Conservation (phyloP, 2,329 filamentous ascomycete species). For the Metarhizium rileyi region DNA sequence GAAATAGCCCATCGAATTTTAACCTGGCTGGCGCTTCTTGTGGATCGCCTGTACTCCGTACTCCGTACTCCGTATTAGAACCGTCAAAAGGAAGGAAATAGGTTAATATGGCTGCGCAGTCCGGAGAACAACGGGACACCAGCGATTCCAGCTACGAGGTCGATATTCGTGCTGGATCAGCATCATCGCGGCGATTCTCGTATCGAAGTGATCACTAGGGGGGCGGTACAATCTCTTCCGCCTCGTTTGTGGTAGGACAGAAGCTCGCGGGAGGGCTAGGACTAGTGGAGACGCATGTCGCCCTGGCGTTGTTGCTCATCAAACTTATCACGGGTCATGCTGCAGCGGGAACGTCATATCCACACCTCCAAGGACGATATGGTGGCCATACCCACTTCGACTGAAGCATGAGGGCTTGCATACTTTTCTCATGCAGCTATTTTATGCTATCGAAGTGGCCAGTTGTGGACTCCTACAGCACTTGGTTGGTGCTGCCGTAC, state of each 20-base stretch:
- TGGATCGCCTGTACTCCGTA: conserved; percentile 6
- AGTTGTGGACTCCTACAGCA: background rate
- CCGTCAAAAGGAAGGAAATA: background rate
- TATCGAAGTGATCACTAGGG: background rate
- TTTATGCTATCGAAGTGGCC: background rate
- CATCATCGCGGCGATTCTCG: background rate
- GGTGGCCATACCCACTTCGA: conserved; percentile 3
- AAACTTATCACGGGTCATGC: conserved; percentile 6
- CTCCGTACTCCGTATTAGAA: conserved; percentile 3
- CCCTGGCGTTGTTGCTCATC: background rate
- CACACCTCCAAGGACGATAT: conserved; percentile 7
- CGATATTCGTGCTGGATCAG: background rate
- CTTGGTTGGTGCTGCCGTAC: background rate
- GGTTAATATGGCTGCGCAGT: background rate
- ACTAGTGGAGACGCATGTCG: background rate
- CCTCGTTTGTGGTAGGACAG: background rate
- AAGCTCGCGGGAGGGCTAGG: background rate
- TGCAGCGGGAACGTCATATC: conserved; percentile 8
- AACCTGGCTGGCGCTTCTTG: conserved; percentile 4
- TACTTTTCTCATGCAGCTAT: background rate
- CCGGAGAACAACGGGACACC: background rate
- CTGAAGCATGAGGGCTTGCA: background rate
- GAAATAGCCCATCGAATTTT: conserved; percentile 7
- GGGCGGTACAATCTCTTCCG: background rate
- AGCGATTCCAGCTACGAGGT: background rate